These are phyloP conservation scores for Cyclaneusma minus DNA, from an alignment of 2,329 filamentous ascomycete species.

Conservation along the genomic window DNA sequence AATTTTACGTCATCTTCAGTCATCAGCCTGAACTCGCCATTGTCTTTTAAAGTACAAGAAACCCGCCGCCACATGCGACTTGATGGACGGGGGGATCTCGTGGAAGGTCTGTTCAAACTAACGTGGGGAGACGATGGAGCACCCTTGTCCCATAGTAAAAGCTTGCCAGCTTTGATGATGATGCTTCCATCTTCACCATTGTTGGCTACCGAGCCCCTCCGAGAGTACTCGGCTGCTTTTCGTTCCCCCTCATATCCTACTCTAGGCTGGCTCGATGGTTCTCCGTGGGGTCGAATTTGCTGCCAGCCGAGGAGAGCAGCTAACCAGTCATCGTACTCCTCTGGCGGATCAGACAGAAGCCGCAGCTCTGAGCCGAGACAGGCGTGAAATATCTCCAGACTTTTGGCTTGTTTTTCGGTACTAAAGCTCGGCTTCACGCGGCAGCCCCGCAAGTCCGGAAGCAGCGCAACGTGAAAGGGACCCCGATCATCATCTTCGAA, in stretches of 20 bases:
- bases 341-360: slow-evolving; percentile 44
- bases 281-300: slow-evolving; percentile 41
- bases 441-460: slow-evolving; percentile 63
- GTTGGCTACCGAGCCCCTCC: slow-evolving; percentile 2
- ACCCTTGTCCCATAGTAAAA: slow-evolving; percentile 82
- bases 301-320: slow-evolving; percentile 73
- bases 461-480: slow-evolving; percentile 47
- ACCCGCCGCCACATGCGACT: slow-evolving; percentile 67
- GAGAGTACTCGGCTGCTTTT: too few species aligned
- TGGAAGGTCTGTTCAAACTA: slow-evolving; percentile 39
- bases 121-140: slow-evolving; percentile 33
- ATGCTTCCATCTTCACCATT: slow-evolving; percentile 22
- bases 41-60: slow-evolving; percentile 87
- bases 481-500: slow-evolving; percentile 55
- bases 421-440: slow-evolving; percentile 42
- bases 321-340: slow-evolving; percentile 66
- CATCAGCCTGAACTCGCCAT: slow-evolving; percentile 83
- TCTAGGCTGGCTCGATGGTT: slow-evolving; percentile 9
- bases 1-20: slow-evolving; percentile 71
- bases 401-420: slow-evolving; percentile 27
- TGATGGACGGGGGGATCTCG: slow-evolving; percentile 35
- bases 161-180: slow-evolving; percentile 90
- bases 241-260: too few species aligned
- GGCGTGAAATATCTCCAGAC: slow-evolving; percentile 37
- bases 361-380: slow-evolving; percentile 44